Evolutionary conservation across 2,329 filamentous ascomycete genomes (phyloP).

Genomic region (Penicillium sclerotiorum): DNA sequence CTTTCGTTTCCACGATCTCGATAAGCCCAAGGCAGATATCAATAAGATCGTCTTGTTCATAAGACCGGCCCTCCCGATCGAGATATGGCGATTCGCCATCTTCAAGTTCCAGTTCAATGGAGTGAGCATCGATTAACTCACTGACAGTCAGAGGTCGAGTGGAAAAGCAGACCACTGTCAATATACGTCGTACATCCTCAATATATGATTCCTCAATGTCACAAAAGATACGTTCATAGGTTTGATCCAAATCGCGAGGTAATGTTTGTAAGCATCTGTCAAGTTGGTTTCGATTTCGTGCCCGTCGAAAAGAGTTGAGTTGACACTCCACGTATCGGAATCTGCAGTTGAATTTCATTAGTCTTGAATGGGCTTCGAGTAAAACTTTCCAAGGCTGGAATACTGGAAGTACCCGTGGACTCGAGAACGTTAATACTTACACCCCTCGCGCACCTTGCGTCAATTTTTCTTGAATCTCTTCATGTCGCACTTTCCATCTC

Average conservation of each 20-base stretch:
- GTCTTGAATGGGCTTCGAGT: no score
- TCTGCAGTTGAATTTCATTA: slow-evolving; percentile 17
- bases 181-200: slow-evolving; percentile 26
- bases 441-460: slow-evolving; percentile 9
- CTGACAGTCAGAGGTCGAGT: slow-evolving; percentile 21
- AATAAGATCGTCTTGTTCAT: slow-evolving; percentile 20
- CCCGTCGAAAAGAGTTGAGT: slow-evolving; percentile 15
- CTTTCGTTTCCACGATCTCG: slow-evolving; percentile 1
- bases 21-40: slow-evolving; percentile 31
- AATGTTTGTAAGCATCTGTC: slow-evolving; percentile 26
- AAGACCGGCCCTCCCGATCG: slow-evolving; percentile 16
- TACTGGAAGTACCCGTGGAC: no score
- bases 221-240: slow-evolving; percentile 33
- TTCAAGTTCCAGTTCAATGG: slow-evolving; percentile 28
- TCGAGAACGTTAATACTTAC: no score
- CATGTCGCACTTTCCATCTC: slow-evolving; percentile 15
- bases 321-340: slow-evolving; percentile 36
- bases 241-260: slow-evolving; percentile 31
- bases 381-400: no score
- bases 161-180: slow-evolving; percentile 30
- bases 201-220: slow-evolving; percentile 18
- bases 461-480: slow-evolving; percentile 9
- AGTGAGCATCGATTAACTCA: slow-evolving; percentile 28
- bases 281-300: slow-evolving; percentile 22
- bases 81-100: slow-evolving; percentile 11